phyloP scores from a whole-genome alignment of 2,329 filamentous ascomycete species.

The Cucurbitaria berberidis region DNA sequence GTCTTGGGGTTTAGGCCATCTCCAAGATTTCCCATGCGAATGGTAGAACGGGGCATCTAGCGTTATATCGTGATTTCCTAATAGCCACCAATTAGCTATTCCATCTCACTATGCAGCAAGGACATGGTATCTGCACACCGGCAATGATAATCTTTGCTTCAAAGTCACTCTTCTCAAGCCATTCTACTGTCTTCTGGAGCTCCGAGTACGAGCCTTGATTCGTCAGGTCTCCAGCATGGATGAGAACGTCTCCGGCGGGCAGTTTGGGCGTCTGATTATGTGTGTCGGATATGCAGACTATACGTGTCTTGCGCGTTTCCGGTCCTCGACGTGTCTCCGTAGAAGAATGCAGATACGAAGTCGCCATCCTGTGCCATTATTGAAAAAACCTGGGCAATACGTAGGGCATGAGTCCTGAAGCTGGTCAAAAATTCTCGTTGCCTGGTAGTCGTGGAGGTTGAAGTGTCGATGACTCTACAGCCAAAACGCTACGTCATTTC shows the following conservation, averaged over 20 bases:
- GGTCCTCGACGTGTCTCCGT: background rate
- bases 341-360: background rate
- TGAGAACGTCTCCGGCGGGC: slow-evolving; percentile 74
- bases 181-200: slow-evolving; percentile 66
- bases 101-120: background rate
- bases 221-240: slow-evolving; percentile 78
- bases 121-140: slow-evolving; percentile 52
- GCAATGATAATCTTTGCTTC: slow-evolving; percentile 74
- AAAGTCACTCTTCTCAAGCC: slow-evolving; percentile 72
- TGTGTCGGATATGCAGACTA: slow-evolving; percentile 80
- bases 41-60: slow-evolving; percentile 69
- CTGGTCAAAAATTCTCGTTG: background rate
- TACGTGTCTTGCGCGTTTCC: slow-evolving; percentile 56
- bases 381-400: background rate
- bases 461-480: background rate
- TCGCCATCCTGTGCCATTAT: background rate
- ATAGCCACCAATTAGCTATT: background rate
- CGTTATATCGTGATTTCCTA: slow-evolving; percentile 78
- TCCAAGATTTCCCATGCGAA: slow-evolving; percentile 60
- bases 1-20: slow-evolving; percentile 63
- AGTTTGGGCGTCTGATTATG: slow-evolving; percentile 71
- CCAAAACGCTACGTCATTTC: too few species aligned
- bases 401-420: background rate
- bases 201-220: slow-evolving; percentile 69
- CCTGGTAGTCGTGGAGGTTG: background rate